A percentile compares a stretch with the other conserved stretches of the same genome.
phyloP scores from a whole-genome alignment of 257 asterid species.

The Solanum microdontum region DNA sequence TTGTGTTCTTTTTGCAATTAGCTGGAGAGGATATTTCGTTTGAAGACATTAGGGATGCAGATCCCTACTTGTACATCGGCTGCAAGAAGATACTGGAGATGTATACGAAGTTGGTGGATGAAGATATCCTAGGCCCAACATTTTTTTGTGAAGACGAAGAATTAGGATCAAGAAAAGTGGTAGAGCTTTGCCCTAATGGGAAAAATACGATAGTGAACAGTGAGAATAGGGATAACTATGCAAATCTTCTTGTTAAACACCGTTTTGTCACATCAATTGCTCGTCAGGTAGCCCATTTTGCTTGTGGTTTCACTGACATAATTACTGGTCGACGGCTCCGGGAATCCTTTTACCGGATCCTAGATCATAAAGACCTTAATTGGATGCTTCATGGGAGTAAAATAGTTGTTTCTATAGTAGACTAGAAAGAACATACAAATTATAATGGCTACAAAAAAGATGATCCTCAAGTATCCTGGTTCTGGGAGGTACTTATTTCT shows the following conservation, averaged over 20 bases:
- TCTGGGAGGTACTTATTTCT: slow-evolving; percentile 63
- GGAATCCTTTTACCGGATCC: slow-evolving; percentile 47
- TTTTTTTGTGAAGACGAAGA: background rate
- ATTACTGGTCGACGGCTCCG: slow-evolving; percentile 19
- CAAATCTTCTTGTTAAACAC: slow-evolving; percentile 8
- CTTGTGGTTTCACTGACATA: slow-evolving; percentile 55
- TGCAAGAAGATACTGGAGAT: background rate
- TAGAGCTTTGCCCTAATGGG: background rate
- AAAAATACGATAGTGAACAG: background rate
- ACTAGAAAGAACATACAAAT: slow-evolving; percentile 79
- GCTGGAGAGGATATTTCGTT: background rate
- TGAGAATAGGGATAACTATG: background rate
- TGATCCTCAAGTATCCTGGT: slow-evolving; percentile 73
- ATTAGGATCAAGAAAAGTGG: background rate
- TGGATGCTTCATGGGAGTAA: slow-evolving; percentile 72
- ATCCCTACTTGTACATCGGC: background rate
- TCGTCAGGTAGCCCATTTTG: slow-evolving; percentile 54
- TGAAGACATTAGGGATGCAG: background rate
- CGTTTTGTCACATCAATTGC: slow-evolving; percentile 51
- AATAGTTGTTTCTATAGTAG: slow-evolving; percentile 53
- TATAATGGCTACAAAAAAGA: slow-evolving; percentile 58
- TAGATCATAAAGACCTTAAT: slow-evolving; percentile 68
- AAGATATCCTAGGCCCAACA: background rate
- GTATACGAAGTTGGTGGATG: background rate
- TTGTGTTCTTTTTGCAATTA: background rate